phyloP scores from a whole-genome alignment of 768 basidiomycete genomes.

The Phanerochaete carnosa region DNA sequence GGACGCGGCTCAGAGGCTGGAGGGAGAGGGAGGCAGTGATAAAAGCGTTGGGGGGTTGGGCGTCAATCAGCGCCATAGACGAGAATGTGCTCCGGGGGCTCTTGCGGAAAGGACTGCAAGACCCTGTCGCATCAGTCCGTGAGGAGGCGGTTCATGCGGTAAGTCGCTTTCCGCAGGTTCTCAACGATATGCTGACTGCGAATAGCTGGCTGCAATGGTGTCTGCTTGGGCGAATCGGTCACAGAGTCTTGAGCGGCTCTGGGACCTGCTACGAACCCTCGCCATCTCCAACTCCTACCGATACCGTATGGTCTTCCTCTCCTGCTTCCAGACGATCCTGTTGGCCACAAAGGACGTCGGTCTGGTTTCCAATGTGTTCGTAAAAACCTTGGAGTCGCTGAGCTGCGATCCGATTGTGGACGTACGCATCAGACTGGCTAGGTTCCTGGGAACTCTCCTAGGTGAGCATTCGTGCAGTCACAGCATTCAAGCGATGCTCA shows the following conservation, averaged over 20 bases:
- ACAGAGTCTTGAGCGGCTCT: background rate
- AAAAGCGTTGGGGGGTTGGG: conserved; percentile 50
- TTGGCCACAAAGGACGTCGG: conserved; percentile 31
- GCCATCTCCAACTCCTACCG: conserved; percentile 2
- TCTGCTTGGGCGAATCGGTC: background rate
- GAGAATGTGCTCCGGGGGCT: conserved; percentile 50
- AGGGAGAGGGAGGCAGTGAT: conserved; percentile 74
- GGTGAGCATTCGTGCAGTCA: conserved; percentile 39
- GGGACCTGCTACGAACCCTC: conserved; percentile 2
- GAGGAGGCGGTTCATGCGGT: conserved; percentile 69
- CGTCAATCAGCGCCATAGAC: conserved; percentile 37
- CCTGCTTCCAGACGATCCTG: conserved; percentile 33
- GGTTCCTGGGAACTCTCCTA: conserved; percentile 54
- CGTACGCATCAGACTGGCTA: conserved; percentile 83
- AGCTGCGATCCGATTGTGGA: conserved; percentile 71
- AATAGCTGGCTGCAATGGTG: background rate
- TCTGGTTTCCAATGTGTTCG: conserved; percentile 41
- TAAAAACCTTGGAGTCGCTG: conserved; percentile 53
- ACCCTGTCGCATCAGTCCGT: conserved; percentile 81
- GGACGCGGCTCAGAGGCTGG: conserved; percentile 71
- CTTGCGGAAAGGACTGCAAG: conserved; percentile 61
- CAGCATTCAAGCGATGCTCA: background rate
- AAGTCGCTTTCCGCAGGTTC: conserved; percentile 27
- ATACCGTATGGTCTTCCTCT: conserved; percentile 1
- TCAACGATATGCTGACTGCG: background rate